Evolutionary conservation across 768 basidiomycete genomes (phyloP), one percentile per base, ranked within the genome.

Genomic region (Lyophyllum decastes): DNA sequence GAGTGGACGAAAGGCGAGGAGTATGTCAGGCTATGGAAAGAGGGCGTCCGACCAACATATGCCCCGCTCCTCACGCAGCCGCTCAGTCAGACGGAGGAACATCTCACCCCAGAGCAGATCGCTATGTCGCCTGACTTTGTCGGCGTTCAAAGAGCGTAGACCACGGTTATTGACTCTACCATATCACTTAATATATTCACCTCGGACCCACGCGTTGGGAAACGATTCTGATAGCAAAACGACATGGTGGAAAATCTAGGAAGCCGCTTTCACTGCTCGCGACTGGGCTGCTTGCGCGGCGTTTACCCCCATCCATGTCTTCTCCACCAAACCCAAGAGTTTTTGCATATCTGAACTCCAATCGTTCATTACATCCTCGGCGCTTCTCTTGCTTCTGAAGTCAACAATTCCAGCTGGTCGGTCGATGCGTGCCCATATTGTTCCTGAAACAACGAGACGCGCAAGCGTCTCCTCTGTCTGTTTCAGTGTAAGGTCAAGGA

Each of bases 241-340:
- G 49, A 56, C 48, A 62, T 45, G 61, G 50, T 40, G 9, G 22
- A 11, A 40, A 51, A 11, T n/a, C 55, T 61, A 68, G 30, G 61
- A 60, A 58, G 65, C 74, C 53, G 75, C 66, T 61, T 79, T 81
- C 59, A 77, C 62, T 33, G 62, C 76, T 58, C 86, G 79, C 49
- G 89, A 85, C 63, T 91, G 89, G 21, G 92, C 92, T 47, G 92
- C 92, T 69, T 91, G 84, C 11, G 92, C 92, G 33, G 92, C 92
- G 63, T 94, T 94, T 83, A 94, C 88, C 35, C 89, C 90, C 92
- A 94, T 94, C 92, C 95, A 97, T n/a, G 94, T 94, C 84, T 98
- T 98, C 77, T 99, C 97, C 14, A 95, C 92, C 41, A 97, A 74
- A 17, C 90, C 84, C 59, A 99, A 79, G 67, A 99, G 76, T 75